Percentiles rank a stretch among this genome's conserved stretches.
Conservation (phyloP, 2,329 filamentous ascomycete species). For the Xylariaceae sp. region DNA sequence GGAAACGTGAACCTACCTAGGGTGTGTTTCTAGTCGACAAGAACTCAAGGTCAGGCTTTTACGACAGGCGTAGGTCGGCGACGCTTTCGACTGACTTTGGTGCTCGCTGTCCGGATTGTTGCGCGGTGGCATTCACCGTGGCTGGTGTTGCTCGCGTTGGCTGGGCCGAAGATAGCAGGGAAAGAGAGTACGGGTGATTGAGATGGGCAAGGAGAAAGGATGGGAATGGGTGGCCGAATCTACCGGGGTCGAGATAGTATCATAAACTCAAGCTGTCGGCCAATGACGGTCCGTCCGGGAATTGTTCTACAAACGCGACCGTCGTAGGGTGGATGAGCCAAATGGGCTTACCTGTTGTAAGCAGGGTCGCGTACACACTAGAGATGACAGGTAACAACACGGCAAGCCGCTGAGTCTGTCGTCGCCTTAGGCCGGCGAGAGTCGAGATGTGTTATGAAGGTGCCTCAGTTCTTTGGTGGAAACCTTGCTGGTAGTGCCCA, state of each 20-base stretch:
- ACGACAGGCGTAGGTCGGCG: too few species aligned
- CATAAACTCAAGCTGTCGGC: conserved; percentile 9
- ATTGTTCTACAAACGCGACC: conserved; percentile 26
- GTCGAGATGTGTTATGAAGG: neutral
- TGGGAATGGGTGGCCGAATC: conserved; percentile 3
- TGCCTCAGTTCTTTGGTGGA: neutral
- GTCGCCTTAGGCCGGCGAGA: too few species aligned
- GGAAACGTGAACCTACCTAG: too few species aligned
- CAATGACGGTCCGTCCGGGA: conserved; percentile 17
- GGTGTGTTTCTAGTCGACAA: too few species aligned
- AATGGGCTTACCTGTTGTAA: neutral
- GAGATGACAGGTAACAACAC: neutral
- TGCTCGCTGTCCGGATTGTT: too few species aligned
- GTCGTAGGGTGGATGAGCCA: neutral
- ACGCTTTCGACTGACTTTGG: too few species aligned
- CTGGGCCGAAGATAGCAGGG: neutral
- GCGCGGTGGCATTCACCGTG: too few species aligned
- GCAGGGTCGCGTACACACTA: neutral
- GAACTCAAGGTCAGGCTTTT: too few species aligned
- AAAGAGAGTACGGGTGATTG: neutral
- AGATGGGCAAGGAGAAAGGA: neutral
- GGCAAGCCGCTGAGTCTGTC: too few species aligned
- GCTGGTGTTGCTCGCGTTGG: too few species aligned
- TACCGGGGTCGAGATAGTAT: neutral
- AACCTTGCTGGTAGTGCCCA: conserved; percentile 1